Base-by-base conservation (phyloP, 2,329 filamentous ascomycete species). In the Seiridium unicorne region DNA sequence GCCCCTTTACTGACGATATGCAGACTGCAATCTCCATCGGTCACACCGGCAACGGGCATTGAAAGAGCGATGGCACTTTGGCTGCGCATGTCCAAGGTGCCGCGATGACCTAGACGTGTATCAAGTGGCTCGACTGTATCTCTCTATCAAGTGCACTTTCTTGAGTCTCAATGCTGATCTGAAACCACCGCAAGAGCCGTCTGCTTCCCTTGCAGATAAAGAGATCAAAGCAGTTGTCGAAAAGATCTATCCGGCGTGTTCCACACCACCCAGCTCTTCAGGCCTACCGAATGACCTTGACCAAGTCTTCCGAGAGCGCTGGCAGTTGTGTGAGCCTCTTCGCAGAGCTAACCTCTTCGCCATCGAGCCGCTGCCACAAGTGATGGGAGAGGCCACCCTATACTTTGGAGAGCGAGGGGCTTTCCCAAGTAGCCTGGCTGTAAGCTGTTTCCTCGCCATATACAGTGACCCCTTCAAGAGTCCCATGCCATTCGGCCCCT, bases 91-190 rank as follows among this genome's bases (percentile, higher is more conserved):
- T 60, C 68, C 62, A 10, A 78, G 83, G 38, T 87, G 84, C 66
- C 67, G 66, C 9, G 70, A 78, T 11, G 76, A 87, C 64, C 71
- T 86, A 31, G 80, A 83, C 60, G 75, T 84, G 49, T 87, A 87
- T 64, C 76, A 85, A 60, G 79, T 81, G 38, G 81, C 78, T 68
- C 72, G 75, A 57, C 55, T 44, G 2, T 80, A 76, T 10, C 76
- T 78, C 2, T 66, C 73, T 59, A 65, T 81, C 8, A 63, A 72
- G 5, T 73, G 83, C 59, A 83, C 84, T 67, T 66, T 65, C 1
- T 71, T 77, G 64, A 82, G 80, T 60, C 66, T 85, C 18, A 72
- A 77, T 13, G 74, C 79, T 2, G 75, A 82, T 60, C 54, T 78
- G 1, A 61, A 68, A 3, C 66, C 64, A 18, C 49, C 69, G 66